These are phyloP conservation scores for Microcera coccophila DNA, from an alignment of 2,329 filamentous ascomycete species.

Conservation along the genomic window DNA sequence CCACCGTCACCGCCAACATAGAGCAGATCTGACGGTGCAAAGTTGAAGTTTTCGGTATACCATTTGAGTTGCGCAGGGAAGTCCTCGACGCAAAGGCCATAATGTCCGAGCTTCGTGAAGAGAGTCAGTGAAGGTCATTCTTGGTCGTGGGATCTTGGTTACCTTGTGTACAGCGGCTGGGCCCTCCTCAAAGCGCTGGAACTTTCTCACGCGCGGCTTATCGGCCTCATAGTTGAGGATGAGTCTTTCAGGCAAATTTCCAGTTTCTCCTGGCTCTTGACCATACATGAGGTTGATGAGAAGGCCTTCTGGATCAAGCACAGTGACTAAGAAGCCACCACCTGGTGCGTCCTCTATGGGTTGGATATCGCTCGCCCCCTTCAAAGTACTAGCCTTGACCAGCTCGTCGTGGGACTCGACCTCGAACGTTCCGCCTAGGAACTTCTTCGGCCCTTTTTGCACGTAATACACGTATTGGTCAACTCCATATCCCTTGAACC, in stretches of 20 bases:
- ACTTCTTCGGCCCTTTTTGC: constrained; percentile 3
- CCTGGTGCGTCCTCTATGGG: neutral
- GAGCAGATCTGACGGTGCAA: constrained; percentile 35
- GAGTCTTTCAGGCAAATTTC: neutral
- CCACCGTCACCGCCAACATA: constrained; percentile 8
- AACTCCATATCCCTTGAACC: constrained; percentile 3
- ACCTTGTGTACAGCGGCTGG: constrained; percentile 6
- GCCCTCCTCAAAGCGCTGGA: constrained; percentile 3
- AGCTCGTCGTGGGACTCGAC: constrained; percentile 4
- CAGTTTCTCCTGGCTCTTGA: neutral
- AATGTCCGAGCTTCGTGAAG: constrained; percentile 10
- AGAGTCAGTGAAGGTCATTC: no score
- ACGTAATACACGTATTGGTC: constrained; percentile 5
- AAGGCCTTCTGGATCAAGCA: neutral
- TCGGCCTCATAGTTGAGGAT: neutral
- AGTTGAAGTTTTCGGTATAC: constrained; percentile 40
- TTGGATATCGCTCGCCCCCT: neutral
- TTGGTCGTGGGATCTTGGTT: neutral
- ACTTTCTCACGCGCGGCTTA: neutral
- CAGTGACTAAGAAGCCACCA: neutral
- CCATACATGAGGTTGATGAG: neutral
- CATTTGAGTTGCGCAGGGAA: constrained; percentile 33
- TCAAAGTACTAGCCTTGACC: neutral
- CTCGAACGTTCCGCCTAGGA: constrained; percentile 2
- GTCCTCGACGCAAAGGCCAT: constrained; percentile 10